These are phyloP conservation scores for Clitopilus hobsonii DNA, from an alignment of 768 basidiomycete genomes.

Conservation along the genomic window DNA sequence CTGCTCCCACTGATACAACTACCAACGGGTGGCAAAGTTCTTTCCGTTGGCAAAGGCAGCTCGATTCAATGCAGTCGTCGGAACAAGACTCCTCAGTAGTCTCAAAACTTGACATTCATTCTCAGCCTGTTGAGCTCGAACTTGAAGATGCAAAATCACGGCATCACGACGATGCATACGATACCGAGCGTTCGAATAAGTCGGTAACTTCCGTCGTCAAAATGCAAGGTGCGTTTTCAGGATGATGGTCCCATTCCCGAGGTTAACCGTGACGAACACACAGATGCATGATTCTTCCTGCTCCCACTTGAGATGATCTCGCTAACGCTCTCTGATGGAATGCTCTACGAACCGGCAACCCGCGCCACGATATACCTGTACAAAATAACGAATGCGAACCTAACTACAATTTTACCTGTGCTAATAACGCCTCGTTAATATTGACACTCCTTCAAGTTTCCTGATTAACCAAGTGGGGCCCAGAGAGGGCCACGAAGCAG, in stretches of 20 bases:
- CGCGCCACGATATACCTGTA: not conserved
- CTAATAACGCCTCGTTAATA: not conserved
- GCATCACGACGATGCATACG: not conserved
- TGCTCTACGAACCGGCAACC: not conserved
- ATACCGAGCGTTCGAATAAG: not conserved
- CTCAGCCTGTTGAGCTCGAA: slow-evolving; percentile 2
- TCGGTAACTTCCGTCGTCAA: not conserved
- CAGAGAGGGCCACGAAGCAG: not conserved
- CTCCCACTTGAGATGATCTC: not conserved
- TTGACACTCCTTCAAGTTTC: not conserved
- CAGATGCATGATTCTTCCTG: not conserved
- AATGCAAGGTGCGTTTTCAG: not conserved
- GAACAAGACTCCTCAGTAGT: not conserved
- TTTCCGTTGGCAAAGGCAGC: slow-evolving; percentile 11
- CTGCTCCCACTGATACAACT: not conserved
- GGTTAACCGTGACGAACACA: no score
- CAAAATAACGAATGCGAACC: not conserved
- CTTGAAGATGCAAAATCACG: slow-evolving; percentile 1
- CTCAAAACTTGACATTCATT: slow-evolving; percentile 2
- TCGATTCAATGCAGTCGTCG: not conserved
- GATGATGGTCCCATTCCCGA: no score
- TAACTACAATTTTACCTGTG: not conserved
- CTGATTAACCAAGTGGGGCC: not conserved
- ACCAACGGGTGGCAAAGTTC: slow-evolving; percentile 6
- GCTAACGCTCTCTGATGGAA: not conserved